Evolutionary conservation across 768 basidiomycete genomes (phyloP).

Genomic region (Jaapia argillacea): DNA sequence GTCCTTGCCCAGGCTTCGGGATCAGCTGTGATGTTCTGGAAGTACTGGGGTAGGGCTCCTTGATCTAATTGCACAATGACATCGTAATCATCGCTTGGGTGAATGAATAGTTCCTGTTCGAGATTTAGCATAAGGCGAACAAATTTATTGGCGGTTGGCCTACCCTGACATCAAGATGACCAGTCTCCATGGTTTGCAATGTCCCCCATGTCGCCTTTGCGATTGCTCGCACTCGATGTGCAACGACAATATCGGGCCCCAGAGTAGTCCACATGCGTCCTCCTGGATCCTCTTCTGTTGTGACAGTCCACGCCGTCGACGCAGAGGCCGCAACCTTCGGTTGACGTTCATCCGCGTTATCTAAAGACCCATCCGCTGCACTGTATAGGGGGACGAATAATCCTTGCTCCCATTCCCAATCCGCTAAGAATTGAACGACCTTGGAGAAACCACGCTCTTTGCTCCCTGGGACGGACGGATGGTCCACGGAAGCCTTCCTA

Average conservation of each 20-base stretch:
- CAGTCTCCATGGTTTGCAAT: slow-evolving; percentile 41
- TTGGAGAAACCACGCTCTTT: slow-evolving; percentile 75
- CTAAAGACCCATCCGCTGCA: slow-evolving; percentile 17
- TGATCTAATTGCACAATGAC: slow-evolving; percentile 71
- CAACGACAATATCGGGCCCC: slow-evolving; percentile 63
- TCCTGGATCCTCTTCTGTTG: slow-evolving; percentile 64
- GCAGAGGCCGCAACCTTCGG: slow-evolving; percentile 22
- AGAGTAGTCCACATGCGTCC: slow-evolving; percentile 71
- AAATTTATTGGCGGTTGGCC: too few relatives aligned
- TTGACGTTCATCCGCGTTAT: slow-evolving; percentile 2
- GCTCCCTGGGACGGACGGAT: slow-evolving; percentile 50
- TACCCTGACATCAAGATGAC: slow-evolving; percentile 51
- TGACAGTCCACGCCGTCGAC: slow-evolving; percentile 58
- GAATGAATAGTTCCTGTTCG: slow-evolving; percentile 69
- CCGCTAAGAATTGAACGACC: slow-evolving; percentile 61
- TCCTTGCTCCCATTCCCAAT: slow-evolving; percentile 78
- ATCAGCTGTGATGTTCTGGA: slow-evolving; percentile 56
- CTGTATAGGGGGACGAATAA: slow-evolving; percentile 69
- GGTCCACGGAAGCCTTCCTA: slow-evolving; percentile 22
- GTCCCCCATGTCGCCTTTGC: slow-evolving; percentile 67
- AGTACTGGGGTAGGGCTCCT: slow-evolving; percentile 54
- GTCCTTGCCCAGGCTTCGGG: slow-evolving; percentile 33
- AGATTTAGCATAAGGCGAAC: not conserved
- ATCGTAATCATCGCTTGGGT: slow-evolving; percentile 80
- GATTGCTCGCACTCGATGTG: slow-evolving; percentile 59